Evolutionary conservation across 306 rosid species (phyloP).

Genomic region (Begonia peltatifolia): DNA sequence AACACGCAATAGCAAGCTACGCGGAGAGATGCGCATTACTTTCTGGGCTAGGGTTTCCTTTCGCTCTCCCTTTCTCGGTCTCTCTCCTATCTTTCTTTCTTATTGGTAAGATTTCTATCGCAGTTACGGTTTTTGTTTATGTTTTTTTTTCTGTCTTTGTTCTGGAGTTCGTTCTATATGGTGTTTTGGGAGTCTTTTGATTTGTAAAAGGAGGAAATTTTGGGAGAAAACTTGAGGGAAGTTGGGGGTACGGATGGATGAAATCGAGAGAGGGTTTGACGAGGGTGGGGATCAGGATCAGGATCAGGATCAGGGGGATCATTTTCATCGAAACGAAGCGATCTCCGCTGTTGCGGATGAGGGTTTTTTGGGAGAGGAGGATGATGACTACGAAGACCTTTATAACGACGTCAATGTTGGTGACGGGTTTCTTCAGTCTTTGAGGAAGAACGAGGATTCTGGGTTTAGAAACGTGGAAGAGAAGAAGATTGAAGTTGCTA

Average conservation of each 20-base stretch:
- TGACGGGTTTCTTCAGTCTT: slow-evolving; percentile 76
- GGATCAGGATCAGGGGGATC: slow-evolving; percentile 69
- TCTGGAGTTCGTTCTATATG: background rate
- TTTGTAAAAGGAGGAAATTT: background rate
- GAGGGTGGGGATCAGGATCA: slow-evolving; percentile 67
- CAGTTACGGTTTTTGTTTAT: background rate
- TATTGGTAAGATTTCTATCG: background rate
- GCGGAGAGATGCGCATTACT: background rate
- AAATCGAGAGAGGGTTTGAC: slow-evolving; percentile 48
- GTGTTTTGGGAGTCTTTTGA: background rate
- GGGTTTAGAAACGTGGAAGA: slow-evolving; percentile 43
- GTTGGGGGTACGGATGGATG: slow-evolving; percentile 30
- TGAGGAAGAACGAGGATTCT: slow-evolving; percentile 55
- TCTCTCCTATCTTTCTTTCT: background rate
- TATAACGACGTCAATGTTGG: slow-evolving; percentile 96
- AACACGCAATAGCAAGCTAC: too few species aligned
- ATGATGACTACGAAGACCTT: slow-evolving; percentile 88
- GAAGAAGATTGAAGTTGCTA: slow-evolving; percentile 30
- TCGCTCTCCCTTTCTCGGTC: background rate
- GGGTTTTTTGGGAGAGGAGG: slow-evolving; percentile 72
- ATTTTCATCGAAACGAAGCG: slow-evolving; percentile 96
- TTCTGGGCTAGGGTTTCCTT: background rate
- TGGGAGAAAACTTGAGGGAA: background rate
- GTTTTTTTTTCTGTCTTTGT: background rate
- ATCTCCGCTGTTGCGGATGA: slow-evolving; percentile 95